A percentile compares a stretch with the other conserved stretches of the same genome.
Conservation (phyloP, 2,329 filamentous ascomycete species). For the Fusarium anthophilum region DNA sequence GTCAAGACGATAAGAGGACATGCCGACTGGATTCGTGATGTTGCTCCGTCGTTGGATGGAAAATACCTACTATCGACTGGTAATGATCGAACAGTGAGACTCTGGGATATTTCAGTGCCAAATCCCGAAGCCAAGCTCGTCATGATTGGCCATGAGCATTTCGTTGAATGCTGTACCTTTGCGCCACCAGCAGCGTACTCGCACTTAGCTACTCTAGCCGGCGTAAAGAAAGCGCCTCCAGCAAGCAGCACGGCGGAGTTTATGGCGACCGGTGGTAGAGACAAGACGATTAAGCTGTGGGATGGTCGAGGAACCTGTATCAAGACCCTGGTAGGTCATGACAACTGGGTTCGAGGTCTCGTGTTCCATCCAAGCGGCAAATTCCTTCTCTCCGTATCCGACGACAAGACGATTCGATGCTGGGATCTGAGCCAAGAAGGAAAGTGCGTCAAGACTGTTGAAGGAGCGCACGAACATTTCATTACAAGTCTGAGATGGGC, state of each 20-base stretch:
- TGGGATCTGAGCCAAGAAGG: slow-evolving; percentile 94
- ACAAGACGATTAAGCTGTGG: slow-evolving; percentile 93
- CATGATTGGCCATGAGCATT: slow-evolving; percentile 86
- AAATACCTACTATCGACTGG: slow-evolving; percentile 84
- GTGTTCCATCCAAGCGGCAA: slow-evolving; percentile 93
- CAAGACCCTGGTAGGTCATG: slow-evolving; percentile 86
- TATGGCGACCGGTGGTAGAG: slow-evolving; percentile 86
- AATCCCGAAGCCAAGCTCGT: slow-evolving; percentile 78
- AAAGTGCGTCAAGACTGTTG: slow-evolving; percentile 84
- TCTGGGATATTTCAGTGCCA: slow-evolving; percentile 81
- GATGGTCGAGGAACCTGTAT: slow-evolving; percentile 85
- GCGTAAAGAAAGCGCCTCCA: slow-evolving; percentile 83
- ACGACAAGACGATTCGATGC: slow-evolving; percentile 92
- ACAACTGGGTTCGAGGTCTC: slow-evolving; percentile 90
- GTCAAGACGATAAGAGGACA: slow-evolving; percentile 90
- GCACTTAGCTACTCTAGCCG: slow-evolving; percentile 80
- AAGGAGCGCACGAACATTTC: slow-evolving; percentile 83
- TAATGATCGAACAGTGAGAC: slow-evolving; percentile 80
- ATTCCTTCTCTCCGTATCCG: slow-evolving; percentile 84
- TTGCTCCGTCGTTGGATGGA: slow-evolving; percentile 83
- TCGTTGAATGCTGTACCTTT: slow-evolving; percentile 85
- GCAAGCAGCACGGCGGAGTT: slow-evolving; percentile 82
- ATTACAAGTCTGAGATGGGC: slow-evolving; percentile 90
- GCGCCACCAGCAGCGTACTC: slow-evolving; percentile 82
- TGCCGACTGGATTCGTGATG: slow-evolving; percentile 89